Conservation (phyloP, 805 yeast species). For the Kuraishia ogatae region DNA sequence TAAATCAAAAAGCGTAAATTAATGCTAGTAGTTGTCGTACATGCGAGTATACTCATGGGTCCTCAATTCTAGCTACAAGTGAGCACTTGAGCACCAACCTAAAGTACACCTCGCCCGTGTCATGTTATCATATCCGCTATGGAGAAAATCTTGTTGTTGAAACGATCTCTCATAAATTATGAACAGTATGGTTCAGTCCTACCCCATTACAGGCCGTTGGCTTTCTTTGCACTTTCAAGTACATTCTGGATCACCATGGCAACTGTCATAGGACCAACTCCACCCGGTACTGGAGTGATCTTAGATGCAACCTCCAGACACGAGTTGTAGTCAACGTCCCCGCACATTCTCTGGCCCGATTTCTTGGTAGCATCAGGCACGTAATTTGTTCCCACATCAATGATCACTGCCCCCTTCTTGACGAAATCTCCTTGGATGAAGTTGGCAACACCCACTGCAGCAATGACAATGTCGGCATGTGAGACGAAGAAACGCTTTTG, state of each 20-base stretch:
- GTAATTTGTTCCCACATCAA: constrained; percentile 81
- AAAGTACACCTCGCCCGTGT: background rate
- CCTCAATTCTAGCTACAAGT: too few species aligned
- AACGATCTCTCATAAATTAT: background rate
- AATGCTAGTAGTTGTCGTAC: background rate
- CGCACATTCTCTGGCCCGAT: constrained; percentile 64
- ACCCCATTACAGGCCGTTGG: constrained; percentile 5
- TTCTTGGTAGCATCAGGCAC: constrained; percentile 57
- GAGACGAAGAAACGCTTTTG: constrained; percentile 37
- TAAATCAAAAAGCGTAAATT: background rate
- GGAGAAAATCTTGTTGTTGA: background rate
- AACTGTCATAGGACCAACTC: constrained; percentile 90
- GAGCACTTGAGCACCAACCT: too few species aligned
- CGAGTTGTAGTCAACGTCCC: constrained; percentile 63
- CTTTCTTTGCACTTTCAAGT: constrained; percentile 54
- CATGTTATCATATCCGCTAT: background rate
- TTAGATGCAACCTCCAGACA: constrained; percentile 47
- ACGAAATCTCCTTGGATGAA: constrained; percentile 73
- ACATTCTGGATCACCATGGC: constrained; percentile 75
- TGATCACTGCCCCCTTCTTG: constrained; percentile 56
- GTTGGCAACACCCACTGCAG: constrained; percentile 66
- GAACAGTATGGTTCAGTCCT: too few species aligned
- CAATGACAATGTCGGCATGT: constrained; percentile 68
- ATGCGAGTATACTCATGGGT: background rate
- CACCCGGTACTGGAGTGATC: constrained; percentile 88